Base-by-base conservation (phyloP, 805 yeast species). In the Saccharomyces paradoxus region DNA sequence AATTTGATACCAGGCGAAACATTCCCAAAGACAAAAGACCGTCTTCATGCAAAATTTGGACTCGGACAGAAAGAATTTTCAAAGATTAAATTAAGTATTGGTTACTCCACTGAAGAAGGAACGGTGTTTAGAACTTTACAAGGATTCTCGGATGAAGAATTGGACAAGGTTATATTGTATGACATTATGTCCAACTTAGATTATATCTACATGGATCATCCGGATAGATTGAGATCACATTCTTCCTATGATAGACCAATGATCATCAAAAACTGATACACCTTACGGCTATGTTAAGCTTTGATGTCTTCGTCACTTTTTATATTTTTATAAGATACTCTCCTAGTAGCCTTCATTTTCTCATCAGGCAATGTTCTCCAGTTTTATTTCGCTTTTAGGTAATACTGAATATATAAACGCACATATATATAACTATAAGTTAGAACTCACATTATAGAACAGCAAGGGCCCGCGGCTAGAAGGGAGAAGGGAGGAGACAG, bases 171-270 rank as follows among this genome's bases (percentile, higher is more conserved):
- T 48, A 74, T 78, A 4, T 71, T 90, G 17, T 86, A 74, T 65
- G 84, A 83, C 53, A 78, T 78, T 46, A 65, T 84, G 55, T 69
- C 74, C 17, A 73, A 74, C 9, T 74, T 74, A 48, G 84, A 80
- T 55, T 77, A 75, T 31, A 72, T 94, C 51, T 95, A 91, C 28
- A 74, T 94, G 65, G 97, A 94, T 65, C 96, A 89, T 64, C 90
- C 94, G 1, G 97, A 89, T 66, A 80, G 94, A 64, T 74, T 83
- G 46, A 78, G 83, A n/a, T 77, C 84, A 56, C 77, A 80, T 53
- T 76, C 73, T 5, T 64, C 79, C 7, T 76, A 75, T 56, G 83
- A 81, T 63, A 78, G 83, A 54, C 84, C 87, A 22, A 83, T 83
- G 69, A 77, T 78, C 50, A 82, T 82, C 55, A 81, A 78, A 64